Percentiles rank a stretch among this genome's conserved stretches.
Conservation (phyloP, 2,329 filamentous ascomycete genomes). For the Byssoonygena ceratinophila region DNA sequence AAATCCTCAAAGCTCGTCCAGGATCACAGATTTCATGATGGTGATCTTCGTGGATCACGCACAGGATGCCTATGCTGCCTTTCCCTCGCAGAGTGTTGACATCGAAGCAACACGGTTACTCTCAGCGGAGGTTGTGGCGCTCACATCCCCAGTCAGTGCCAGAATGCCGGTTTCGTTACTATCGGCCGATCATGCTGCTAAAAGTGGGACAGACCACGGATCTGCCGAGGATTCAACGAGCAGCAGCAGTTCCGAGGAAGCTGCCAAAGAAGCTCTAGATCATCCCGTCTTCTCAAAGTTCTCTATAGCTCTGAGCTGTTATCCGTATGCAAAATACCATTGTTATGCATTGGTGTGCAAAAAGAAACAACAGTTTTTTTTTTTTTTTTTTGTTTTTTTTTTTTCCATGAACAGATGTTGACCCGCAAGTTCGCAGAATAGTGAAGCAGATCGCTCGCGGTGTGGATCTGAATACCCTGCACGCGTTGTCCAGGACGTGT, state of each 20-base stretch:
- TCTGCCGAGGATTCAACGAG: neutral
- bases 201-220: constrained; percentile 11
- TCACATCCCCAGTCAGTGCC: neutral
- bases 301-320: constrained; percentile 38
- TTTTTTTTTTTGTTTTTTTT: too few species aligned
- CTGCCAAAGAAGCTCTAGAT: neutral
- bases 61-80: constrained; percentile 22
- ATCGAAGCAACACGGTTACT: neutral
- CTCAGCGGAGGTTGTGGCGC: neutral
- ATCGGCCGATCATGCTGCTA: constrained; percentile 12
- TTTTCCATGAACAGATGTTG: too few species aligned
- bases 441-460: constrained; percentile 61
- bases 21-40: constrained; percentile 29
- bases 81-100: neutral
- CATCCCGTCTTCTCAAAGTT: constrained; percentile 20
- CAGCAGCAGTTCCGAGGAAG: neutral
- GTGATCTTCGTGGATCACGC: constrained; percentile 41
- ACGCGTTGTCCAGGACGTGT: constrained; percentile 72
- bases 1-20: too few species aligned
- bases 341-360: neutral
- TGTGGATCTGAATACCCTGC: constrained; percentile 78
- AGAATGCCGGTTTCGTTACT: constrained; percentile 6
- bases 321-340: constrained; percentile 34
- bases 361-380: too few species aligned
- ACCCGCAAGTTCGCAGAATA: constrained; percentile 48